Base-by-base conservation (phyloP, 2,329 filamentous ascomycete species). In the Aspergillus sp. region DNA sequence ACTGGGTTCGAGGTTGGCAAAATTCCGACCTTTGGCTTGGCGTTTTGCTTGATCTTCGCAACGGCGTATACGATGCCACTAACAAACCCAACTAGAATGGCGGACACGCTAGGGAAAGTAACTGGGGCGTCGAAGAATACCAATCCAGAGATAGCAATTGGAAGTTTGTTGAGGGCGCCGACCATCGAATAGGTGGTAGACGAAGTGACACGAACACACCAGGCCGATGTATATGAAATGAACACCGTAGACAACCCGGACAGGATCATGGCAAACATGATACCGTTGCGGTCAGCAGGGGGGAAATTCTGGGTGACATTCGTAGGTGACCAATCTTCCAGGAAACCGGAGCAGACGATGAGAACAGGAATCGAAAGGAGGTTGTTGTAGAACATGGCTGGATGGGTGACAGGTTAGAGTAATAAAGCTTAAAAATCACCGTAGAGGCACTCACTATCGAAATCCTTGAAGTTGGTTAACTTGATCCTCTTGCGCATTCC, bases 371-470 rank as follows among this genome's bases (percentile, higher is more conserved):
- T 96, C 57, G 93, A 96, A 65, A 99, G 86, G 48, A 98, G 85
- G 78, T 99, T 98, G 86, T 99, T 99, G 83, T 99, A 99, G 81
- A 95, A 98, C 95, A 98, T 99, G 71, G 93, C 93, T 98, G 64
- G 48, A 56, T 37, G 39, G 42, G 8, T 77, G 20, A 45, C 8
- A 15, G 19, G 27, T 60, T 53, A 62, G 58, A 34, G 44, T 9
- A 9, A 7, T 19, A 19, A 39, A 3, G 15, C 22, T 9, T 30
- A 30, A 30, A 41, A 37, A 12, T 11, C 30, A 13, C 13, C 15
- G 39, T 17, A 9, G 13, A 27, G 22, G 46, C 45, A 87, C 93
- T 79, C 84, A 97, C 93, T 96, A 76, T 99, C 95, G 82, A 96
- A 98, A 75, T 98, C 95, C 84, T 96, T 97, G 80, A 99, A 98